phyloP scores from a whole-genome alignment of 2,329 filamentous ascomycete genomes.

The Didymella sp. region DNA sequence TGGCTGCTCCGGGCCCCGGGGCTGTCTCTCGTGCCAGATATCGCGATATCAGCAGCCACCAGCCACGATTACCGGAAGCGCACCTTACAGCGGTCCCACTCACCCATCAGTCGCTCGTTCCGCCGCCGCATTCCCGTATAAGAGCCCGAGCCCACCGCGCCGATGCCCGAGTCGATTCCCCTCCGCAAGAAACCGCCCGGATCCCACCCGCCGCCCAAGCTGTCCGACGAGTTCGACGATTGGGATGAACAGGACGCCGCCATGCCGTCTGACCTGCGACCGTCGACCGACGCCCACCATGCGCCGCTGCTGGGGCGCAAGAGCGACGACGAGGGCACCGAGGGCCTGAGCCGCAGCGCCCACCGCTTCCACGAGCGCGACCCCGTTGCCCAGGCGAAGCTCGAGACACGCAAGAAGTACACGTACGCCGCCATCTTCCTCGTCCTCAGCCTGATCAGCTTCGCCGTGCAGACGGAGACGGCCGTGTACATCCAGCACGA shows the following conservation, averaged over 20 bases:
- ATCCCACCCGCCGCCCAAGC: conserved; percentile 7
- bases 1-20: background rate
- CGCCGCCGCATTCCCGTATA: conserved; percentile 14
- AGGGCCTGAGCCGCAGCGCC: conserved; percentile 45
- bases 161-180: conserved; percentile 49
- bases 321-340: conserved; percentile 44
- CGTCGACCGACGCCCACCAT: conserved; percentile 54
- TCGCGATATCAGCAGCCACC: conserved; percentile 18
- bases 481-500: conserved; percentile 94
- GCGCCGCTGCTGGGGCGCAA: conserved; percentile 61
- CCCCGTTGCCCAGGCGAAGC: conserved; percentile 68
- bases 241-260: conserved; percentile 55
- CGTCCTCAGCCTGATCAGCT: conserved; percentile 80
- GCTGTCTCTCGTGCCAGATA: conserved; percentile 12
- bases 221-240: conserved; percentile 52
- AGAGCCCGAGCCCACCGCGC: conserved; percentile 33
- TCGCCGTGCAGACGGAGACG: conserved; percentile 94
- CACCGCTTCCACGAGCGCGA: conserved; percentile 76
- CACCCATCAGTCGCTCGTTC: background rate
- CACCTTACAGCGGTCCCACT: conserved; percentile 21
- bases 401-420: conserved; percentile 80
- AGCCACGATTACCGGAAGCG: conserved; percentile 11
- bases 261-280: conserved; percentile 60
- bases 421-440: conserved; percentile 86
- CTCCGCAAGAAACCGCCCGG: conserved; percentile 39